Evolutionary conservation across 2,329 filamentous ascomycete species (phyloP).

Genomic region (Zymoseptoria passerinii): DNA sequence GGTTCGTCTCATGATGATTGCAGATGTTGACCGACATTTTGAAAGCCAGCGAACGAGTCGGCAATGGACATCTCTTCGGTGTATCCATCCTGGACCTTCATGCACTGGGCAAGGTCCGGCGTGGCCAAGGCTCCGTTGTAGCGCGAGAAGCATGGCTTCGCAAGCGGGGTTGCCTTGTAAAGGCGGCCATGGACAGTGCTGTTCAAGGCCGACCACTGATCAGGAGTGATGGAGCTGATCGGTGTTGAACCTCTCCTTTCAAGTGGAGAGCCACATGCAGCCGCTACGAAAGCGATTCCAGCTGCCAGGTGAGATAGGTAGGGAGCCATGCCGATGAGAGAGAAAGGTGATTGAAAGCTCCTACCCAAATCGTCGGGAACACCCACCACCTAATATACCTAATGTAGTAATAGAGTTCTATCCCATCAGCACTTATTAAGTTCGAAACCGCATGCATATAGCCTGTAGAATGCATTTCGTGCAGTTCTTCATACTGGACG

Average conservation of each 20-base stretch:
- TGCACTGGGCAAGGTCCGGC: conserved; percentile 7
- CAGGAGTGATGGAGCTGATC: conserved; percentile 6
- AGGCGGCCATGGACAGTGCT: conserved; percentile 11
- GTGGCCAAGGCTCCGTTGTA: conserved; percentile 6
- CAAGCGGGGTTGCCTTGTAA: conserved; percentile 5
- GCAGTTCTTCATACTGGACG: no score
- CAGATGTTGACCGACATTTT: conserved; percentile 5
- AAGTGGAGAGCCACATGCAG: not conserved
- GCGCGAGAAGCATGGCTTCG: conserved; percentile 13
- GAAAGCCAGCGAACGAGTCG: conserved; percentile 9
- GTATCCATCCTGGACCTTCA: conserved; percentile 9
- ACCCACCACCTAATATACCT: not conserved
- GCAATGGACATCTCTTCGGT: conserved; percentile 9
- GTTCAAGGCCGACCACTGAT: conserved; percentile 15
- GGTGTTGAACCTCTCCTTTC: not conserved
- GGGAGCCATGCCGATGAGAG: not conserved
- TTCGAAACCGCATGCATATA: not conserved
- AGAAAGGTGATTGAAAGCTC: not conserved
- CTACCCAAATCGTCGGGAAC: not conserved
- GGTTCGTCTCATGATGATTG: not conserved
- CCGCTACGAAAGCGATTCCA: not conserved
- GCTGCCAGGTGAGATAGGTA: not conserved
- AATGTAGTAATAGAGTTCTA: no score
- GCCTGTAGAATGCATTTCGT: not conserved
- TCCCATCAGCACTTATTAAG: no score